Evolutionary conservation across 2,329 filamentous ascomycete genomes (phyloP).

Genomic region (Fusarium sp.): DNA sequence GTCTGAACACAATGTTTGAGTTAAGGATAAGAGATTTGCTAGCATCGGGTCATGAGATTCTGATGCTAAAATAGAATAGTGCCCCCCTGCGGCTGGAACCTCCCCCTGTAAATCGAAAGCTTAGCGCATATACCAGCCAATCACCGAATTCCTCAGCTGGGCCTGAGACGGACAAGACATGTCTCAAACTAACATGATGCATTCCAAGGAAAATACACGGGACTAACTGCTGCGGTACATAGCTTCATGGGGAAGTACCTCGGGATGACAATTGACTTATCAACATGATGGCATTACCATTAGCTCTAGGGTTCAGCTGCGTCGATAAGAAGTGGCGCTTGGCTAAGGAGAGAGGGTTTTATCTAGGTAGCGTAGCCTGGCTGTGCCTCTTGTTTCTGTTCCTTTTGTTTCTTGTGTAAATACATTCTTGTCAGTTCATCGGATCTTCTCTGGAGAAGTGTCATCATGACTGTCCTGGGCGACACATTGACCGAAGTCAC

Average conservation of each 20-base stretch:
- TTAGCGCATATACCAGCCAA: background rate
- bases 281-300: background rate
- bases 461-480: slow-evolving; percentile 17
- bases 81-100: background rate
- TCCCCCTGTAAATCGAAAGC: slow-evolving; percentile 2
- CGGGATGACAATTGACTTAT: background rate
- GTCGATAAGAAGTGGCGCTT: background rate
- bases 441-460: background rate
- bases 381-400: background rate
- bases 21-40: background rate
- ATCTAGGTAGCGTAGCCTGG: background rate
- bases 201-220: background rate
- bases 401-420: background rate
- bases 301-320: background rate
- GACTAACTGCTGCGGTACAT: background rate
- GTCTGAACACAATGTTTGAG: slow-evolving; percentile 1
- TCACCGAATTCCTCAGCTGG: slow-evolving; percentile 1
- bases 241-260: background rate
- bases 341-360: background rate
- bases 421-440: background rate
- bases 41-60: background rate
- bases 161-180: slow-evolving; percentile 19
- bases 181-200: slow-evolving; percentile 7
- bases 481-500: slow-evolving; percentile 46
- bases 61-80: background rate